phyloP scores from a whole-genome alignment of 345 rosid species.

The Populus tremula region DNA sequence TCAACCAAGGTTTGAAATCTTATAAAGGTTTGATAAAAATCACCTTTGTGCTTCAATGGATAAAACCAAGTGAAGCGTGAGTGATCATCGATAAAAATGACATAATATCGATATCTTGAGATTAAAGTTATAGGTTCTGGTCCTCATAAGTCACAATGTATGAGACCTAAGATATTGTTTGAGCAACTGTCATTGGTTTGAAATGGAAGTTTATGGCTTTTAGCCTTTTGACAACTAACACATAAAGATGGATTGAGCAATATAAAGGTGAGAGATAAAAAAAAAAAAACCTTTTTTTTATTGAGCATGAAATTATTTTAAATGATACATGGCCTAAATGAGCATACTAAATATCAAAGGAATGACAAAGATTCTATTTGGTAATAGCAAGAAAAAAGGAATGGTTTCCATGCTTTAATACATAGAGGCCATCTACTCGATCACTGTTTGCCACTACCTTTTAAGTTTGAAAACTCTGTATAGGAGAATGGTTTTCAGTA shows the following conservation, averaged over 20 bases:
- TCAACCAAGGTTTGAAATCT: background rate
- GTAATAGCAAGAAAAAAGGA: background rate
- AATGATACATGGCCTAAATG: background rate
- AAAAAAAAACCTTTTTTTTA: background rate
- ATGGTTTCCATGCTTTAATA: slow-evolving; percentile 24
- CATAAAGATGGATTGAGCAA: too few species aligned
- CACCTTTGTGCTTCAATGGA: background rate
- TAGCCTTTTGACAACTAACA: slow-evolving; percentile 3
- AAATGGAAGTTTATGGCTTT: background rate
- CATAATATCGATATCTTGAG: background rate
- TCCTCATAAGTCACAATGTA: background rate
- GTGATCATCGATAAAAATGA: background rate
- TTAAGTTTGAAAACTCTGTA: background rate
- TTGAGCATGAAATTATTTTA: background rate
- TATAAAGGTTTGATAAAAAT: background rate
- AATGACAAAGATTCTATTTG: background rate
- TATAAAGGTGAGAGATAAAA: too few species aligned
- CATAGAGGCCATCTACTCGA: background rate
- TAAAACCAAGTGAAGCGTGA: background rate
- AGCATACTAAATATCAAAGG: background rate
- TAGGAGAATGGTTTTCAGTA: background rate
- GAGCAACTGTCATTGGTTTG: background rate
- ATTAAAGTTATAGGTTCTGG: background rate
- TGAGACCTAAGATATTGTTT: background rate
- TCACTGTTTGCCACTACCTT: background rate